Evolutionary conservation across 495 filamentous ascomycete genomes (phyloP).

Genomic region (Aspergillus kassunensis): DNA sequence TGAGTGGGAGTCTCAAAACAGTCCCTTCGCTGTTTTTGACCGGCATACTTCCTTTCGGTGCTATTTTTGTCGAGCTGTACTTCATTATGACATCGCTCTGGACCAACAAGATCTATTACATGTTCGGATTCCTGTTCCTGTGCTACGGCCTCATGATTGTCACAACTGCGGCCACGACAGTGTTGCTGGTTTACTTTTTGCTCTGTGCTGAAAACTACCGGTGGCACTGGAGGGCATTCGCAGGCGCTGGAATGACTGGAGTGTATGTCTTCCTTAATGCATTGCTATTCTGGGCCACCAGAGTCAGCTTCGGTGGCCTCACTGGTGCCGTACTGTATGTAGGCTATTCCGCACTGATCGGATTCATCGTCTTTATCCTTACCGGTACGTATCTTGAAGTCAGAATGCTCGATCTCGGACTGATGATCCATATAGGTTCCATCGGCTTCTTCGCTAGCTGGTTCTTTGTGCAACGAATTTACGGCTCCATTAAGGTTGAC

Average conservation of each 20-base stretch:
- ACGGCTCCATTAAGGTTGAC: conserved; percentile 93
- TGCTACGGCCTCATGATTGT: conserved; percentile 98
- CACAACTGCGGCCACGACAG: conserved; percentile 85
- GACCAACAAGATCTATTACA: conserved; percentile 98
- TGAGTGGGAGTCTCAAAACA: conserved; percentile 73
- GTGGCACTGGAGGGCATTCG: conserved; percentile 96
- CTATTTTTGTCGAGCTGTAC: conserved; percentile 96
- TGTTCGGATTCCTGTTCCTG: conserved; percentile 98
- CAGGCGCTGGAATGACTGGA: conserved; percentile 80
- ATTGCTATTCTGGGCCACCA: conserved; percentile 80
- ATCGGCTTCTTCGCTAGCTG: conserved; percentile 95
- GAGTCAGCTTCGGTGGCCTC: conserved; percentile 77
- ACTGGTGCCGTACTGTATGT: conserved; percentile 87
- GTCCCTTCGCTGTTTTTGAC: conserved; percentile 84
- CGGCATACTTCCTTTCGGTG: conserved; percentile 88
- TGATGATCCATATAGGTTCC: conserved; percentile 54
- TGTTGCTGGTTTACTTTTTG: conserved; percentile 90
- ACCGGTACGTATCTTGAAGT: conserved; percentile 62
- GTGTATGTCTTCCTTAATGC: conserved; percentile 87
- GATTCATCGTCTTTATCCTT: conserved; percentile 86
- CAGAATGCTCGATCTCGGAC: conserved; percentile 10
- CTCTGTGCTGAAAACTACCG: conserved; percentile 96
- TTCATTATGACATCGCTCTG: conserved; percentile 98
- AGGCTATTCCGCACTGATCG: conserved; percentile 85
- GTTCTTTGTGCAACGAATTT: conserved; percentile 90